Evolutionary conservation across 2,329 filamentous ascomycete genomes (phyloP).

Genomic region (Cryphonectria radicalis): DNA sequence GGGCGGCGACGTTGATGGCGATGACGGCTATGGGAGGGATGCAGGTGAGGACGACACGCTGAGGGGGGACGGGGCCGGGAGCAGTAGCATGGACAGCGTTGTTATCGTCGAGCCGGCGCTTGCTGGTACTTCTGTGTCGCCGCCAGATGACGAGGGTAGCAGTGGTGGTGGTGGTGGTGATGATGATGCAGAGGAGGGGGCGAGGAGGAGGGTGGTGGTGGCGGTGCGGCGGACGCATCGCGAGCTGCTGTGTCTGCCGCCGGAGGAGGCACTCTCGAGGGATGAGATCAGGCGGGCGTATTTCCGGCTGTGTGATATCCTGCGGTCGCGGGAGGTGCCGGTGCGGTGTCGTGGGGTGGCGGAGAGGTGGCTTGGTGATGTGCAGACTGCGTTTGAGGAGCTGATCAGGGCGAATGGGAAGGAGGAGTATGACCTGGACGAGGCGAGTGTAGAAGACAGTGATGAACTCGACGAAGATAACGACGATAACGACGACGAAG

Average conservation of each 20-base stretch:
- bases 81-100: conserved; percentile 19
- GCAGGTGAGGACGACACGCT: conserved; percentile 29
- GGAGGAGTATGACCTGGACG: conserved; percentile 49
- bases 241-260: conserved; percentile 50
- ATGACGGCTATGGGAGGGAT: neutral
- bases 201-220: neutral
- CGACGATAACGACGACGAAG: conserved; percentile 43
- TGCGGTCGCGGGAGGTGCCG: conserved; percentile 50
- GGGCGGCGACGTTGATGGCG: neutral
- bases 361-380: conserved; percentile 45
- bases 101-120: conserved; percentile 17
- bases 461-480: conserved; percentile 49
- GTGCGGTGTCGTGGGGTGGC: conserved; percentile 44
- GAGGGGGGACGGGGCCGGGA: conserved; percentile 26
- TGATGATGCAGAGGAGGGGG: neutral
- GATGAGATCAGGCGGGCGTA: conserved; percentile 47
- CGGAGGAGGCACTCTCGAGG: conserved; percentile 35
- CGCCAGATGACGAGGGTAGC: neutral
- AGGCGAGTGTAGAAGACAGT: conserved; percentile 55
- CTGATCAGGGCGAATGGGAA: conserved; percentile 49
- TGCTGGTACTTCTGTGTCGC: neutral
- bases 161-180: neutral
- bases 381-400: conserved; percentile 52
- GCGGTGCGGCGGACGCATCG: conserved; percentile 37
- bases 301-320: conserved; percentile 48